phyloP scores from a whole-genome alignment of 2,329 filamentous ascomycete genomes.

The Aotearoamyces nothofagi region DNA sequence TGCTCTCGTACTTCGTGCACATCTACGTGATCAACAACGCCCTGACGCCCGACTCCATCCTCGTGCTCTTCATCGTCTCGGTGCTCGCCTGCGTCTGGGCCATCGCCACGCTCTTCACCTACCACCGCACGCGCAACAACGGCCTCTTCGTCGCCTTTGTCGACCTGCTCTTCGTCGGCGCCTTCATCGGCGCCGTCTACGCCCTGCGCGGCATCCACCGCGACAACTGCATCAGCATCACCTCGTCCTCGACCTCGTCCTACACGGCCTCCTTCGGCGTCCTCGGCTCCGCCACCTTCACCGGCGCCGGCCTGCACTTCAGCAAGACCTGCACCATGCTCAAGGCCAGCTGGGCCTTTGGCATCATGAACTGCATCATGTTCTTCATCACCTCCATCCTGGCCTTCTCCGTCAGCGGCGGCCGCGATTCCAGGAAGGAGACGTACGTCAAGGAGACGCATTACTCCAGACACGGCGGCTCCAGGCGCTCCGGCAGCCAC shows the following conservation, averaged over 20 bases:
- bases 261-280: slow-evolving; percentile 46
- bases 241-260: slow-evolving; percentile 21
- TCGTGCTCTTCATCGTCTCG: slow-evolving; percentile 53
- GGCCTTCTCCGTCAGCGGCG: slow-evolving; percentile 29
- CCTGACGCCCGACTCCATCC: slow-evolving; percentile 45
- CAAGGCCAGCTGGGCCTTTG: slow-evolving; percentile 79
- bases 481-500: slow-evolving; percentile 16
- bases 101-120: slow-evolving; percentile 49
- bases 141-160: slow-evolving; percentile 44
- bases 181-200: slow-evolving; percentile 47
- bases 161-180: slow-evolving; percentile 46
- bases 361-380: slow-evolving; percentile 73
- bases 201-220: slow-evolving; percentile 40
- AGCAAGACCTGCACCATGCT: slow-evolving; percentile 82
- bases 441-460: slow-evolving; percentile 16
- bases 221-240: slow-evolving; percentile 53
- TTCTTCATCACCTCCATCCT: slow-evolving; percentile 66
- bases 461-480: slow-evolving; percentile 13
- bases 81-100: slow-evolving; percentile 48
- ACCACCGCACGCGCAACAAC: slow-evolving; percentile 45
- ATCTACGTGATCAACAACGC: slow-evolving; percentile 38
- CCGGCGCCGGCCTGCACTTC: slow-evolving; percentile 34
- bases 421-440: slow-evolving; percentile 7
- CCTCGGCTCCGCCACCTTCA: slow-evolving; percentile 38
- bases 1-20: slow-evolving; percentile 52